Evolutionary conservation across 2,329 filamentous ascomycete species (phyloP), one percentile per base, ranked within the genome.

Genomic region (Alternaria novae-zelandiae): DNA sequence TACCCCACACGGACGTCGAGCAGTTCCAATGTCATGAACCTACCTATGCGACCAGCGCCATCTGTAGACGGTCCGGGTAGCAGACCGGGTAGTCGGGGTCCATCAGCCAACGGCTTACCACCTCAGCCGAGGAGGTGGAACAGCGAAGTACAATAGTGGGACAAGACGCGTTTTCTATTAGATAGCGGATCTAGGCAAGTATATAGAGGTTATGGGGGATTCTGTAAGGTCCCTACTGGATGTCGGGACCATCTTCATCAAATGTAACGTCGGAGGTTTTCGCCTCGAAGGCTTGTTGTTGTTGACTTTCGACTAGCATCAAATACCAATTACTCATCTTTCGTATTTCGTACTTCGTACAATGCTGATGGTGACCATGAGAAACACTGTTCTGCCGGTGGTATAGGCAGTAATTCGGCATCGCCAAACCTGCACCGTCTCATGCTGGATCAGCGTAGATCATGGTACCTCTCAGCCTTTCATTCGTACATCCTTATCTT

Each of bases 11-110:
- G 83, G 44, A 83, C 82, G 21, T 81, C 79, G 28, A 84, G 83
- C 68, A 77, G 74, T 26, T 66, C 74, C 26, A 75, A 79, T 61
- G 73, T 75, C 41, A 81, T 84, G 79, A 80, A 79, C 43, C 72
- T 85, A 8, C 83, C 83, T 11, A 83, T 85, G 46, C 75, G 83
- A 60, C 82, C 82, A 45, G 82, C 82, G 25, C 81, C 81, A 5
- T 73, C 78, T 20, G 70, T 63, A 15, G 70, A 74, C 17, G 72
- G 73, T 1, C 66, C 77, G 10, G 71, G 71, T 25, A 68, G 71
- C 26, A 72, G 72, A 59, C 71, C 72, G 9, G 64, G 66, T 3
- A 70, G 67, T 43, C 70, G 70, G 62, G 71, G 72, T 2, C 69
- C 65, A 6, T 63, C 71, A 9, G 55, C 59, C 36, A 62, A 62